A percentile compares a stretch with the other conserved stretches of the same genome.
phyloP scores from a whole-genome alignment of 2,329 filamentous ascomycete species.

The Aspergillus puulaauensis region DNA sequence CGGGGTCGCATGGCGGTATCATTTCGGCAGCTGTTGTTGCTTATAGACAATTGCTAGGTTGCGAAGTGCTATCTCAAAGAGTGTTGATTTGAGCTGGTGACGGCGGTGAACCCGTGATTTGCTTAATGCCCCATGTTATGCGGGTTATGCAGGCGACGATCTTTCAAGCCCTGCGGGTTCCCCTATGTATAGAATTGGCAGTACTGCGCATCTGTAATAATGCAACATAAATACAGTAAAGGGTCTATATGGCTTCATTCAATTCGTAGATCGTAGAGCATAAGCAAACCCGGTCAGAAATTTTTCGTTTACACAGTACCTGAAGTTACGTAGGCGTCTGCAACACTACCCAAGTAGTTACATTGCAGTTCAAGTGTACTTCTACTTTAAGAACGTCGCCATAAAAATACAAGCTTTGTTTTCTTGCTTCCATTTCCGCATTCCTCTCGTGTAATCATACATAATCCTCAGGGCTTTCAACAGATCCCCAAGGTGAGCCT shows the following conservation, averaged over 20 bases:
- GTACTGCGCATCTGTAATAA: neutral
- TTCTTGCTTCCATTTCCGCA: slow-evolving; percentile 33
- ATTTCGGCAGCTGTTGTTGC: slow-evolving; percentile 23
- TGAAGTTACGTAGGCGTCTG: neutral
- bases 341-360: too few relatives aligned
- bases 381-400: neutral
- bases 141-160: neutral
- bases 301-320: too few relatives aligned
- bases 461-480: slow-evolving; percentile 19
- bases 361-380: neutral
- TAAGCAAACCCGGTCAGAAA: neutral
- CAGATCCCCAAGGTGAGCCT: slow-evolving; percentile 7
- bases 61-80: too few relatives aligned
- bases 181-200: too few relatives aligned
- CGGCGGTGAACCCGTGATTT: neutral
- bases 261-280: neutral
- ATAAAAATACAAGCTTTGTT: slow-evolving; percentile 22
- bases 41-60: neutral
- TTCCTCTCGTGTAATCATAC: slow-evolving; percentile 41
- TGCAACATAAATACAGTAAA: neutral
- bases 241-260: neutral
- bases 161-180: neutral
- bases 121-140: neutral
- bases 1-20: slow-evolving; percentile 44
- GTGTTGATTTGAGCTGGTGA: neutral